Evolutionary conservation across 495 filamentous ascomycete genomes (phyloP).

Genomic region (Talaromyces wortmannii): DNA sequence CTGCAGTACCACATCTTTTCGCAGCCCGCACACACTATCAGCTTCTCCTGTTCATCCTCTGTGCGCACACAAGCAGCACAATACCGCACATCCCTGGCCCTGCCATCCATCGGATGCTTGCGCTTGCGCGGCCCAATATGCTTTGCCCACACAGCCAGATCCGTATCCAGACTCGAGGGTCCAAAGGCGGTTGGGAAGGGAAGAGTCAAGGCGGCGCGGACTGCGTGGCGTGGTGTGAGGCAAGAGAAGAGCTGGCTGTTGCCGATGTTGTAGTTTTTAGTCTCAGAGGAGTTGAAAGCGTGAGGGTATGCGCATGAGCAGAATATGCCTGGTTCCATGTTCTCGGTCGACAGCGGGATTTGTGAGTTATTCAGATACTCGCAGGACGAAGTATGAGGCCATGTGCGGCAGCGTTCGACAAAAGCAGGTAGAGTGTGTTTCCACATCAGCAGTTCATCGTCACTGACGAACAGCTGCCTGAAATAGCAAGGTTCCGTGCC

Average conservation of each 20-base stretch:
- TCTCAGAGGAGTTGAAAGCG: background rate
- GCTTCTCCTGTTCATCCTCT: background rate
- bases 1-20: background rate
- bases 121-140: background rate
- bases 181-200: background rate
- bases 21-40: background rate
- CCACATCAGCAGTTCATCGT: constrained; percentile 43
- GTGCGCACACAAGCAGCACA: background rate
- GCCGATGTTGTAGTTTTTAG: background rate
- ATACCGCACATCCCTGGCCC: background rate
- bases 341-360: constrained; percentile 21
- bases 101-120: background rate
- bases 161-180: background rate
- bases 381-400: constrained; percentile 39
- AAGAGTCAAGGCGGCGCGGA: background rate
- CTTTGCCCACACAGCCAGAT: background rate
- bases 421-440: constrained; percentile 38
- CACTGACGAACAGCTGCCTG: constrained; percentile 11
- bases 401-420: constrained; percentile 48
- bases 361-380: constrained; percentile 32
- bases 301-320: constrained; percentile 24
- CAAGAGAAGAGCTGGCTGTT: background rate
- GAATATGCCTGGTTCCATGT: constrained; percentile 9
- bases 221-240: background rate
- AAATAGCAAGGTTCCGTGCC: constrained; percentile 18